Percentiles rank a stretch among this genome's conserved stretches.
phyloP scores from a whole-genome alignment of 1,284 basidiomycete species.

The Apiotrichum gamsii region DNA sequence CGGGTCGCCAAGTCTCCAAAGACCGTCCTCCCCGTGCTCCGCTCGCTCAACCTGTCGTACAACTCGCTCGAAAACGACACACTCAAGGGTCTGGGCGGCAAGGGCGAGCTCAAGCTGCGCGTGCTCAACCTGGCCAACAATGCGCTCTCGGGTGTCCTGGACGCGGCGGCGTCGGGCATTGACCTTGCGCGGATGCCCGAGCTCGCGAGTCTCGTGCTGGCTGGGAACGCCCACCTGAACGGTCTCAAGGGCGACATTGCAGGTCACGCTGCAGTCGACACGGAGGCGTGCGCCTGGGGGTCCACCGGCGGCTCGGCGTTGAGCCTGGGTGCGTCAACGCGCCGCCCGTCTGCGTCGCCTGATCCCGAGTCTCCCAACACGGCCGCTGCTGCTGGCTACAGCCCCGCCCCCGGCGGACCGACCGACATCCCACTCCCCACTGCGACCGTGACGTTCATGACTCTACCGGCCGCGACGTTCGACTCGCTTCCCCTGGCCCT shows the following conservation, averaged over 20 bases:
- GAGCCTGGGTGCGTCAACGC: background rate
- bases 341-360: background rate
- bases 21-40: slow-evolving; percentile 28
- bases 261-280: slow-evolving; percentile 21
- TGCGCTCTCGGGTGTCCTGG: slow-evolving; percentile 24
- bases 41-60: slow-evolving; percentile 31
- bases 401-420: slow-evolving; percentile 9
- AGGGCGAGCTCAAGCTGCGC: slow-evolving; percentile 20
- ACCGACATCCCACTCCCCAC: slow-evolving; percentile 27
- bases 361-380: background rate
- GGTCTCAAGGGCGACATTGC: slow-evolving; percentile 22
- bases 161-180: slow-evolving; percentile 19
- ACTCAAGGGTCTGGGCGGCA: slow-evolving; percentile 17
- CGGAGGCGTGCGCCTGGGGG: slow-evolving; percentile 23
- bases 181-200: slow-evolving; percentile 21
- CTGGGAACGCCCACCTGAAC: slow-evolving; percentile 24
- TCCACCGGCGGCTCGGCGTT: background rate
- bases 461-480: slow-evolving; percentile 39
- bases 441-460: slow-evolving; percentile 32
- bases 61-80: slow-evolving; percentile 28
- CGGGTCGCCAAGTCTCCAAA: slow-evolving; percentile 22
- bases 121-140: slow-evolving; percentile 34
- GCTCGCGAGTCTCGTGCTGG: slow-evolving; percentile 25
- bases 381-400: slow-evolving; percentile 2
- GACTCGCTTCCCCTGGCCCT: slow-evolving; percentile 39